phyloP scores from a whole-genome alignment of 2,329 filamentous ascomycete species.

The Neopestalotiopsis sp. region DNA sequence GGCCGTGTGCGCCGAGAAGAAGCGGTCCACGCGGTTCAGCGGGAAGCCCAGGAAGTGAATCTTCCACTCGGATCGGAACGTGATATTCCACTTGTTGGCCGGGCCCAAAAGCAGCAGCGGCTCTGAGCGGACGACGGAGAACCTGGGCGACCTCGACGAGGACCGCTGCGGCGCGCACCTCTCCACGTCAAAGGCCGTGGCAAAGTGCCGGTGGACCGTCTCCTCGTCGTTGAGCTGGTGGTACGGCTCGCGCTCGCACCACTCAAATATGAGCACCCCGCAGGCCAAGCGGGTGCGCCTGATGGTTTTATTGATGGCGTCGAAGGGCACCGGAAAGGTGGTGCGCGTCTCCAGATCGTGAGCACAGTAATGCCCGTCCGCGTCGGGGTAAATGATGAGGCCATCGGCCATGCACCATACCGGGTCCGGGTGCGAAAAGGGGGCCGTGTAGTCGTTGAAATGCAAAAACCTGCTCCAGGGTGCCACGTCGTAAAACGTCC shows the following conservation, averaged over 20 bases:
- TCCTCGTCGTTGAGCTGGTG: constrained; percentile 58
- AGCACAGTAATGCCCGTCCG: constrained; percentile 43
- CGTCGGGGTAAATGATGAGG: constrained; percentile 58
- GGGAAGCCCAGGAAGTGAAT: constrained; percentile 63
- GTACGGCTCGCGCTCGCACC: constrained; percentile 60
- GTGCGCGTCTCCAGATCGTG: constrained; percentile 55
- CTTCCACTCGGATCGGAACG: constrained; percentile 64
- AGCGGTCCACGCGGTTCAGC: constrained; percentile 61
- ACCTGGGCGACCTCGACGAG: constrained; percentile 20
- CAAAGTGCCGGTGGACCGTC: constrained; percentile 62
- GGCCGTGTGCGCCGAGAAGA: constrained; percentile 64
- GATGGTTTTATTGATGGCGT: constrained; percentile 53
- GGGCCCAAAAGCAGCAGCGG: not conserved
- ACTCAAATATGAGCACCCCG: constrained; percentile 66
- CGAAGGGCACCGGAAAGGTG: constrained; percentile 56
- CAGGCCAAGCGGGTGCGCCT: constrained; percentile 60
- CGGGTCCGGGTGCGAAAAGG: constrained; percentile 53
- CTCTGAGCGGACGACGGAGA: constrained; percentile 19
- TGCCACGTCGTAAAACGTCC: constrained; percentile 40
- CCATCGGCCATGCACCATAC: constrained; percentile 61
- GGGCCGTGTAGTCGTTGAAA: constrained; percentile 43
- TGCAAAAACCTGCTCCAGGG: constrained; percentile 53
- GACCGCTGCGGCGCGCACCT: constrained; percentile 21
- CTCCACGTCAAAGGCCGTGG: constrained; percentile 61
- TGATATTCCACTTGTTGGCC: constrained; percentile 45